A percentile compares a stretch with the other conserved stretches of the same genome.
Conservation (phyloP, 73 alveolate genomes). For the Loxodes magnus region DNA sequence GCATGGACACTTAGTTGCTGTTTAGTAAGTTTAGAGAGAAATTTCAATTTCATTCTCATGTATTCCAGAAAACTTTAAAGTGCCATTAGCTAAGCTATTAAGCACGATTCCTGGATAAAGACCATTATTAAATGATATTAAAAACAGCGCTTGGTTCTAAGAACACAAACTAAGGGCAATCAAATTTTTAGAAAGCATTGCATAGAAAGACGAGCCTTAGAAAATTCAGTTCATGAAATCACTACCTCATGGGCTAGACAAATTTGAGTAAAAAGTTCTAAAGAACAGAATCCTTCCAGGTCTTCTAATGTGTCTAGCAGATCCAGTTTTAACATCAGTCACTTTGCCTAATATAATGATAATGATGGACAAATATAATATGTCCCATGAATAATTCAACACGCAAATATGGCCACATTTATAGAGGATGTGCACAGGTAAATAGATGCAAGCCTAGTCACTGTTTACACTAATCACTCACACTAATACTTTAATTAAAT, state of each 20-base stretch:
- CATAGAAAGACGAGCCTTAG: constrained; percentile 57
- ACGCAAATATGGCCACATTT: constrained; percentile 36
- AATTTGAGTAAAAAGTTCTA: constrained; percentile 63
- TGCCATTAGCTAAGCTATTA: constrained; percentile 28
- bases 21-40: constrained; percentile 8
- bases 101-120: constrained; percentile 42
- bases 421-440: constrained; percentile 27
- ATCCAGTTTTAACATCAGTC: constrained; percentile 41
- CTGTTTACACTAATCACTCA: constrained; percentile 27
- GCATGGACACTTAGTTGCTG: constrained; percentile 31
- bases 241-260: constrained; percentile 50
- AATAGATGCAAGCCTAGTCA: constrained; percentile 48
- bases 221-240: constrained; percentile 71
- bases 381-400: constrained; percentile 34
- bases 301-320: constrained; percentile 47
- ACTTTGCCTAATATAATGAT: constrained; percentile 63
- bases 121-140: constrained; percentile 50
- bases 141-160: constrained; percentile 58
- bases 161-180: constrained; percentile 71
- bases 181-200: constrained; percentile 63
- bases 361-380: constrained; percentile 43
- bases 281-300: constrained; percentile 67
- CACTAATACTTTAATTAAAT: constrained; percentile 31
- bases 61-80: constrained; percentile 46
- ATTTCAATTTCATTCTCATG: constrained; percentile 21